A percentile compares a stretch with the other conserved stretches of the same genome.
phyloP scores from a whole-genome alignment of 2,329 filamentous ascomycete genomes.

The Xylaria sp. region DNA sequence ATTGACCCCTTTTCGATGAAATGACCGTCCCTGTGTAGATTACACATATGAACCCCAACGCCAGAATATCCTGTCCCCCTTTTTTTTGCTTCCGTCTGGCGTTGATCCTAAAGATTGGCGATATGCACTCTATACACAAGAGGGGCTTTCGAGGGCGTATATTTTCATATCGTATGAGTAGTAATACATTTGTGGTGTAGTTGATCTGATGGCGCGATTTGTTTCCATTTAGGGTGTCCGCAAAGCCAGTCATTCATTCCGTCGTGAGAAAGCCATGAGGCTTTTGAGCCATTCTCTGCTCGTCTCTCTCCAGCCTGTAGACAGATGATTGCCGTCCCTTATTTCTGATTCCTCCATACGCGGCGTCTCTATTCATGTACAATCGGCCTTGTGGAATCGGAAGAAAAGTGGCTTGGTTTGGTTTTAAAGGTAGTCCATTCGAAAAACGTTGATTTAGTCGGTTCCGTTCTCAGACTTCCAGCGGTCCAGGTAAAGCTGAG shows the following conservation, averaged over 20 bases:
- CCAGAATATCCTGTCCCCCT: neutral
- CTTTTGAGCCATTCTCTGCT: neutral
- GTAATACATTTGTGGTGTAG: neutral
- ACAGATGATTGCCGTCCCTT: neutral
- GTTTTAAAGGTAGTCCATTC: neutral
- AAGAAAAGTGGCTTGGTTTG: neutral
- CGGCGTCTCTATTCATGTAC: neutral
- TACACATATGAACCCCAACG: neutral
- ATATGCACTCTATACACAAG: neutral
- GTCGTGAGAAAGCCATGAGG: neutral
- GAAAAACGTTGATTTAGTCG: slow-evolving; percentile 37
- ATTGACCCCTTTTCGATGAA: neutral
- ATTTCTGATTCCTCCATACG: neutral
- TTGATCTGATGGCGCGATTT: neutral
- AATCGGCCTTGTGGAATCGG: neutral
- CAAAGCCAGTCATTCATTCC: neutral
- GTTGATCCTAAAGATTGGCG: neutral
- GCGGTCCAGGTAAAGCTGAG: slow-evolving; percentile 56
- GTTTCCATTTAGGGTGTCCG: neutral
- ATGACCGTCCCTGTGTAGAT: neutral
- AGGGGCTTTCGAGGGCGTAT: neutral
- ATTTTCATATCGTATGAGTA: neutral
- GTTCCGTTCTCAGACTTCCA: slow-evolving; percentile 66
- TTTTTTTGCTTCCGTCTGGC: neutral
- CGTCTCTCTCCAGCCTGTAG: no score